A percentile compares a stretch with the other conserved stretches of the same genome.
These are phyloP conservation scores for Floccularia luteovirens DNA, from an alignment of 768 basidiomycete species.

Conservation along the genomic window DNA sequence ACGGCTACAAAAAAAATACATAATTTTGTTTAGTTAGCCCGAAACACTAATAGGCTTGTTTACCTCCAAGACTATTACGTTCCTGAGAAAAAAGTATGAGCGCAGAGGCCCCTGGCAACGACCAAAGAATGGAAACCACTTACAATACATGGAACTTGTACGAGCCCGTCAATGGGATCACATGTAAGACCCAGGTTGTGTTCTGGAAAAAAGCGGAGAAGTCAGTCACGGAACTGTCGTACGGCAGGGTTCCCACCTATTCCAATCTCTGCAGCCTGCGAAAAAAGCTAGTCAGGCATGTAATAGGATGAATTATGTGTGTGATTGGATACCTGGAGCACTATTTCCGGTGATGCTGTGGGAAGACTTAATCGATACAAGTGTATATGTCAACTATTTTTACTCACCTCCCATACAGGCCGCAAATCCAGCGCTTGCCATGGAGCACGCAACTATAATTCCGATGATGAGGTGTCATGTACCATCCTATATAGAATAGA, in stretches of 20 bases:
- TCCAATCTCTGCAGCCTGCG: slow-evolving; percentile 80
- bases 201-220: slow-evolving; percentile 42
- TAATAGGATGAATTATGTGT: slow-evolving; percentile 8
- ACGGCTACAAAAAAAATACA: slow-evolving; percentile 45
- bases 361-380: neutral
- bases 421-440: slow-evolving; percentile 92
- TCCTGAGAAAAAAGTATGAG: slow-evolving; percentile 33
- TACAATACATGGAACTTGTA: slow-evolving; percentile 95
- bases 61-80: slow-evolving; percentile 82
- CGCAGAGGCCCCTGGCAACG: no score
- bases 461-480: neutral
- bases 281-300: slow-evolving; percentile 1
- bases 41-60: slow-evolving; percentile 6
- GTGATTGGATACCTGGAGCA: slow-evolving; percentile 49
- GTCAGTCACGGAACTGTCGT: slow-evolving; percentile 14
- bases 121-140: slow-evolving; percentile 19
- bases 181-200: slow-evolving; percentile 88
- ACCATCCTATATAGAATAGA: no score
- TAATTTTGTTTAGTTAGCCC: neutral
- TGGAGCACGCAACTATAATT: slow-evolving; percentile 77
- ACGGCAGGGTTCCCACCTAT: no score
- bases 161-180: slow-evolving; percentile 89
- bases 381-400: slow-evolving; percentile 4
- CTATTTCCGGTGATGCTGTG: slow-evolving; percentile 72
- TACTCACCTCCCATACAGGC: slow-evolving; percentile 84